These are phyloP conservation scores for Neurospora sp. DNA, from an alignment of 495 filamentous ascomycete species.

Conservation along the genomic window DNA sequence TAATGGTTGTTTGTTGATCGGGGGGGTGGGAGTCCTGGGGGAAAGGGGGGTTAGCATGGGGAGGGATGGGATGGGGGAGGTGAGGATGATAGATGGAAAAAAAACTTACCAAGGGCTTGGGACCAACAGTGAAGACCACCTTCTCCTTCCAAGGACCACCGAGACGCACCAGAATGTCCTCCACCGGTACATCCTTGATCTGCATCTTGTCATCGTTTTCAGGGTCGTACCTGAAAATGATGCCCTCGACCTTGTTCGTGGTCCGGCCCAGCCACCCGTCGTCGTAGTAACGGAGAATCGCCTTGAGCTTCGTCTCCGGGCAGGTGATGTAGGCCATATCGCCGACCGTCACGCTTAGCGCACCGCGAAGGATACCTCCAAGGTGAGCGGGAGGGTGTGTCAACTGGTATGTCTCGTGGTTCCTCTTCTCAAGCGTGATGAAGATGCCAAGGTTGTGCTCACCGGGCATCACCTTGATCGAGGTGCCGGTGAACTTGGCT, in stretches of 20 bases:
- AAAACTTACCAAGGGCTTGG: slow-evolving; percentile 40
- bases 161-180: slow-evolving; percentile 73
- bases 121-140: slow-evolving; percentile 41
- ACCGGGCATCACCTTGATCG: slow-evolving; percentile 80
- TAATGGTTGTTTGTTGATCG: slow-evolving; percentile 60
- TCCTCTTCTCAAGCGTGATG: slow-evolving; percentile 67
- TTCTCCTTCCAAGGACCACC: slow-evolving; percentile 70
- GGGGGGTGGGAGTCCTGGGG: slow-evolving; percentile 30
- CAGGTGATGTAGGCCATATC: slow-evolving; percentile 83
- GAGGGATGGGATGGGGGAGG: neutral
- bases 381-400: slow-evolving; percentile 92
- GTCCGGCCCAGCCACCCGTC: slow-evolving; percentile 90
- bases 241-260: slow-evolving; percentile 83
- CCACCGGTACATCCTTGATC: slow-evolving; percentile 77
- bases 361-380: slow-evolving; percentile 74
- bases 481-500: slow-evolving; percentile 96
- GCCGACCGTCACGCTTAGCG: slow-evolving; percentile 74
- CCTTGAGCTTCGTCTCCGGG: slow-evolving; percentile 76
- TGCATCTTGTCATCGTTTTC: slow-evolving; percentile 64
- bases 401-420: slow-evolving; percentile 86
- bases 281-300: slow-evolving; percentile 83
- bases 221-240: slow-evolving; percentile 81
- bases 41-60: slow-evolving; percentile 1
- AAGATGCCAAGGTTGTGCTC: slow-evolving; percentile 95
- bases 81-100: neutral